Conservation (phyloP, 2,329 filamentous ascomycete genomes). For the Periconia sp. region DNA sequence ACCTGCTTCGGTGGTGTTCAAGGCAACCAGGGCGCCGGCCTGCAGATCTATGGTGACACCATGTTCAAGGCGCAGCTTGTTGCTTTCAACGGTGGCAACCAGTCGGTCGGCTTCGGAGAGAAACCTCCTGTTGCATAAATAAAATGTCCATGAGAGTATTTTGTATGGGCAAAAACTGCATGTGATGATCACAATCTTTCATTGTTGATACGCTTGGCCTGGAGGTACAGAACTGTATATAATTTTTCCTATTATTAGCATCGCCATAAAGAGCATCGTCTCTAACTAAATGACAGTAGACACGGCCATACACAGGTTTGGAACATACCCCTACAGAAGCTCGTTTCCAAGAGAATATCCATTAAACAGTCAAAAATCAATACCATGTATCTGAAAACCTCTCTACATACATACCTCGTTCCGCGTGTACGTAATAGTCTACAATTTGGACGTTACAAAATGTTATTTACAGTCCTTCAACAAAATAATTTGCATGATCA, state of each 20-base stretch:
- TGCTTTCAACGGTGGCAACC: constrained; percentile 59
- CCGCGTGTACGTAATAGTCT: too few relatives aligned
- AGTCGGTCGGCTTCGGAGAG: constrained; percentile 55
- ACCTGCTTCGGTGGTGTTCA: constrained; percentile 72
- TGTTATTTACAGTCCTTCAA: too few relatives aligned
- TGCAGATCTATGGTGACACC: constrained; percentile 66
- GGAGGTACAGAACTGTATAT: constrained; percentile 10
- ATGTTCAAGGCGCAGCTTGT: constrained; percentile 64
- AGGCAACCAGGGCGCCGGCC: constrained; percentile 52
- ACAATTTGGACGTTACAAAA: too few relatives aligned
- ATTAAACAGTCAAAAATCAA: too few relatives aligned
- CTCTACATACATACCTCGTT: too few relatives aligned
- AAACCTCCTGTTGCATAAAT: constrained; percentile 25
- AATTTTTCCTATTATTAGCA: constrained; percentile 4
- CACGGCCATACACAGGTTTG: neutral
- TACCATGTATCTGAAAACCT: too few relatives aligned
- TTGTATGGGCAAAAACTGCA: neutral
- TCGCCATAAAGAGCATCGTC: neutral
- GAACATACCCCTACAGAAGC: neutral
- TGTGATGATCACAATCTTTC: neutral
- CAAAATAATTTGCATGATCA: too few relatives aligned
- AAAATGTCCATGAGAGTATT: neutral
- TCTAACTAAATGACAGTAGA: neutral
- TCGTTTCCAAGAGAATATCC: too few relatives aligned
- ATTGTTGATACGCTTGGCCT: constrained; percentile 12